Conservation (phyloP, 768 basidiomycete genomes). For the Flagelloscypha sp. region DNA sequence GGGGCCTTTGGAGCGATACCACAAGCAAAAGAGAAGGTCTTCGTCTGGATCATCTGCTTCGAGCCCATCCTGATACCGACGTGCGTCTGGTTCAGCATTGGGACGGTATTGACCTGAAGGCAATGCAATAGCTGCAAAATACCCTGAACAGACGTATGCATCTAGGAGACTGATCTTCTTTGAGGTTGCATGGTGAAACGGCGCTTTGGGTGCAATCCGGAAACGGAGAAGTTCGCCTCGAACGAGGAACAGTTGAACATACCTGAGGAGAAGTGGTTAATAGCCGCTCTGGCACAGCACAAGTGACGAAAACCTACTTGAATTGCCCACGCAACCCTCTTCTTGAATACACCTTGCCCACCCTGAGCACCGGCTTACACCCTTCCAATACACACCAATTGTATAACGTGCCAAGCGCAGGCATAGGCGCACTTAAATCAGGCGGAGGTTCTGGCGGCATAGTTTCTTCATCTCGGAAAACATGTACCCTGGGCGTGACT, state of each 20-base stretch:
- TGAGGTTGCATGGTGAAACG: constrained; percentile 47
- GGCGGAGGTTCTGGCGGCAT: constrained; percentile 42
- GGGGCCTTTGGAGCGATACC: constrained; percentile 41
- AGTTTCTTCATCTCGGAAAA: constrained; percentile 31
- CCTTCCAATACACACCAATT: constrained; percentile 83
- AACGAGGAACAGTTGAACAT: constrained; percentile 66
- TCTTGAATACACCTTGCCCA: constrained; percentile 67
- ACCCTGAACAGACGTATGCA: constrained; percentile 83
- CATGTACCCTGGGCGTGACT: constrained; percentile 48
- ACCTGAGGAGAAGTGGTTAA: constrained; percentile 27
- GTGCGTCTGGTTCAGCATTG: constrained; percentile 42
- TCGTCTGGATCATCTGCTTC: constrained; percentile 83
- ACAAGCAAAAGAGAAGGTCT: constrained; percentile 81
- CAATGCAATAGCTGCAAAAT: constrained; percentile 61
- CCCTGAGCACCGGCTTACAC: constrained; percentile 67
- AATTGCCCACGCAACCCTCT: constrained; percentile 69
- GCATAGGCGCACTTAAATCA: constrained; percentile 44
- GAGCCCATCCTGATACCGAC: constrained; percentile 84
- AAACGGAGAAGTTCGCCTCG: constrained; percentile 70
- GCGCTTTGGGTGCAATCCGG: constrained; percentile 48
- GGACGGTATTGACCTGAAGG: constrained; percentile 57
- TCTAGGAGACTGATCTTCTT: constrained; percentile 58
- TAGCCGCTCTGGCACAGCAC: neutral
- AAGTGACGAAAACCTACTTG: constrained; percentile 46
- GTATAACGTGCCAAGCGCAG: constrained; percentile 59